These are phyloP conservation scores for Athelia psychrophila DNA, from an alignment of 1,284 basidiomycete genomes.

Conservation along the genomic window DNA sequence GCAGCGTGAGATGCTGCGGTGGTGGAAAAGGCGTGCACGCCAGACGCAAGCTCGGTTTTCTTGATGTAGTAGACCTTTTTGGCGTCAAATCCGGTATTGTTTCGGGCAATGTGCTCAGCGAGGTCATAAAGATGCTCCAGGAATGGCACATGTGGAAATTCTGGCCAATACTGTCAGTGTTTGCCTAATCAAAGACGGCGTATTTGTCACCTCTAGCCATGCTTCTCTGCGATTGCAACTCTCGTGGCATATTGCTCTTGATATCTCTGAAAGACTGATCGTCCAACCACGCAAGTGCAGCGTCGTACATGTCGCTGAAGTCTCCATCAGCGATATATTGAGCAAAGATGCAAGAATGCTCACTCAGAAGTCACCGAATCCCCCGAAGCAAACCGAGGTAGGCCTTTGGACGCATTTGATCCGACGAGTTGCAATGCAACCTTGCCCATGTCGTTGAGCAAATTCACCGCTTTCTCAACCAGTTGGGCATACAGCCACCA, in stretches of 20 bases:
- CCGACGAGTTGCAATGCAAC: constrained; percentile 29
- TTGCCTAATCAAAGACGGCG: neutral
- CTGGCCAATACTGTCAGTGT: constrained; percentile 24
- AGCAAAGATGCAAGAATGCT: constrained; percentile 2
- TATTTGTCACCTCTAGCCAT: constrained; percentile 45
- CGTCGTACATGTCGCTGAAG: constrained; percentile 41
- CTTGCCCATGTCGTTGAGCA: constrained; percentile 39
- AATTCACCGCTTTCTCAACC: constrained; percentile 34
- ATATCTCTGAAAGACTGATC: constrained; percentile 17
- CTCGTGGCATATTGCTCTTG: constrained; percentile 35
- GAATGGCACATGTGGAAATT: constrained; percentile 52
- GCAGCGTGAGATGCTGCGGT: constrained; percentile 11
- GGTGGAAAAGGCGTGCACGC: constrained; percentile 20
- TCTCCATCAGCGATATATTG: constrained; percentile 9
- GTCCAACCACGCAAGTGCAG: constrained; percentile 40
- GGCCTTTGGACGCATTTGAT: constrained; percentile 19
- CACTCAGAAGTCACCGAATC: constrained; percentile 24
- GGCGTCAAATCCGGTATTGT: constrained; percentile 20
- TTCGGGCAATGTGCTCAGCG: constrained; percentile 32
- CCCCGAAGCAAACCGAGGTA: constrained; percentile 11
- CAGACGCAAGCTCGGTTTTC: constrained; percentile 26
- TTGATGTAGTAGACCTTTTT: constrained; percentile 23
- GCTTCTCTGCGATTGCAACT: constrained; percentile 47
- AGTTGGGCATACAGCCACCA: constrained; percentile 56
- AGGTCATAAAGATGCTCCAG: constrained; percentile 46